Percentiles rank a stretch among this genome's conserved stretches.
Evolutionary conservation across 2,329 filamentous ascomycete genomes (phyloP).

Genomic region (Microdochium paspali): DNA sequence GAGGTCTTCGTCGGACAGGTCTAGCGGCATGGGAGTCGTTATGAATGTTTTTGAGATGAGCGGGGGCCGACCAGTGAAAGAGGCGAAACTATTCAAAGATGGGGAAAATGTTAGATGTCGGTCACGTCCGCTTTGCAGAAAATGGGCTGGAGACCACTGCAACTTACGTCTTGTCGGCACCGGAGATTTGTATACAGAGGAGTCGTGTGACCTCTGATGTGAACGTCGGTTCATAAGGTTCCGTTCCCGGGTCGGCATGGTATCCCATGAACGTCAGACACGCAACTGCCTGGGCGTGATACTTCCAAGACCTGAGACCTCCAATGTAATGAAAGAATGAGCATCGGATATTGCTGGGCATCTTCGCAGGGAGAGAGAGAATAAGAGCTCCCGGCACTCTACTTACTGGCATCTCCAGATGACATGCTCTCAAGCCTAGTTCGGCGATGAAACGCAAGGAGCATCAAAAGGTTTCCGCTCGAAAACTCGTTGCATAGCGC

Average conservation of each 20-base stretch:
- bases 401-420: slow-evolving; percentile 15
- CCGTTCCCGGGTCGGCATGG: slow-evolving; percentile 31
- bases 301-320: slow-evolving; percentile 16
- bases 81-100: slow-evolving; percentile 17
- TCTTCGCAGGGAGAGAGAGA: not conserved
- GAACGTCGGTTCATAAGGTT: slow-evolving; percentile 8
- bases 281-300: slow-evolving; percentile 12
- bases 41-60: slow-evolving; percentile 23
- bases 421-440: slow-evolving; percentile 9
- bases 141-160: no score
- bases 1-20: slow-evolving; percentile 26
- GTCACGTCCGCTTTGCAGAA: no score
- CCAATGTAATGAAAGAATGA: not conserved
- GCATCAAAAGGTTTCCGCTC: slow-evolving; percentile 12
- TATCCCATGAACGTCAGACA: slow-evolving; percentile 37
- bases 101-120: no score
- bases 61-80: slow-evolving; percentile 32
- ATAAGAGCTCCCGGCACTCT: no score
- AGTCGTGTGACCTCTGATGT: slow-evolving; percentile 16
- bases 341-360: not conserved
- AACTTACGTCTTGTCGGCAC: slow-evolving; percentile 33
- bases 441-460: slow-evolving; percentile 10
- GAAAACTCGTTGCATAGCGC: slow-evolving; percentile 3
- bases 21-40: slow-evolving; percentile 27
- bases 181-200: slow-evolving; percentile 18